A percentile compares a stretch with the other conserved stretches of the same genome.
Evolutionary conservation across 2,329 filamentous ascomycete species (phyloP).

Genomic region (Graphilbum ipis-grandicollis): DNA sequence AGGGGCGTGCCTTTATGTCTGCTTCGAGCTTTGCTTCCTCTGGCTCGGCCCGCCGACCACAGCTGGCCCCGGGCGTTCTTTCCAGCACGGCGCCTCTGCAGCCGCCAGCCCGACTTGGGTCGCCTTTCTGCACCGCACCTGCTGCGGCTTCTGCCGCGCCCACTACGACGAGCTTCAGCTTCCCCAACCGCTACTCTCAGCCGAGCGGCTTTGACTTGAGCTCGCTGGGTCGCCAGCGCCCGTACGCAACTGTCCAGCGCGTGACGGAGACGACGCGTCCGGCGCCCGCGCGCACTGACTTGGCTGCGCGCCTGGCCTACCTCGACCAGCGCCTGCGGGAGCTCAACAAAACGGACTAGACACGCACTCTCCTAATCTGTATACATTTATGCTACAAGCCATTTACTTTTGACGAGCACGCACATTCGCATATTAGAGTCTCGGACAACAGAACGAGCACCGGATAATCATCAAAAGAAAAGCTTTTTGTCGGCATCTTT

Average conservation of each 20-base stretch:
- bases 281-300: constrained; percentile 20
- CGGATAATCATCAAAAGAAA: too few relatives aligned
- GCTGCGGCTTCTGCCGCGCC: not conserved
- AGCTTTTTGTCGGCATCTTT: too few relatives aligned
- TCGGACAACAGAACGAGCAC: too few relatives aligned
- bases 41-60: constrained; percentile 5
- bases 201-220: constrained; percentile 26
- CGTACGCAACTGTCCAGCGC: constrained; percentile 38
- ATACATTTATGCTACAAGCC: too few relatives aligned
- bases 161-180: constrained; percentile 33
- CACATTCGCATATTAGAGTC: too few relatives aligned
- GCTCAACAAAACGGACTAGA: constrained; percentile 26
- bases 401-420: too few relatives aligned
- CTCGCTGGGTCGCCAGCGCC: constrained; percentile 29
- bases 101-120: constrained; percentile 29
- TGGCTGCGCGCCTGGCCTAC: constrained; percentile 36
- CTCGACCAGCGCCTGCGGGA: constrained; percentile 40
- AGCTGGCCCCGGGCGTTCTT: constrained; percentile 11
- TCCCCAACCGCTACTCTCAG: constrained; percentile 38
- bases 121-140: constrained; percentile 29
- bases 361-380: too few relatives aligned
- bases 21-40: not conserved
- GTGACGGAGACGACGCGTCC: constrained; percentile 13
- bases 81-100: not conserved
- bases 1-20: not conserved